Conservation (phyloP, 495 filamentous ascomycete genomes). For the Lindgomyces ingoldianus region DNA sequence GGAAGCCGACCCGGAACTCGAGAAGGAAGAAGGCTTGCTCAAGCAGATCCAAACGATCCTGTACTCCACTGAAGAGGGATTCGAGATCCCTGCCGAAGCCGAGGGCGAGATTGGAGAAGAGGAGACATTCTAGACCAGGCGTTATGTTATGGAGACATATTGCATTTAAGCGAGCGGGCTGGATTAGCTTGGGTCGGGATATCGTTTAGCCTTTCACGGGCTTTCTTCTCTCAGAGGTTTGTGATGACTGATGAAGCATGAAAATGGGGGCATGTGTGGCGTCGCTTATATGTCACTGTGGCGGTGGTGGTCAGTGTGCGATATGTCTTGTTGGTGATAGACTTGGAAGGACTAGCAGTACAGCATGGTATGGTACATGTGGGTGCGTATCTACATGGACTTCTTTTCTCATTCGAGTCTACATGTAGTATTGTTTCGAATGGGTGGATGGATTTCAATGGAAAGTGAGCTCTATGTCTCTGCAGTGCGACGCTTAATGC, state of each 20-base stretch:
- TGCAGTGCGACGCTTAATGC: too few species aligned
- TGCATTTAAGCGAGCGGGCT: constrained; percentile 15
- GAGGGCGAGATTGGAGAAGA: constrained; percentile 60
- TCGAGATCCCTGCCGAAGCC: constrained; percentile 75
- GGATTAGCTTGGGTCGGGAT: constrained; percentile 6
- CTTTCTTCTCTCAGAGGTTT: not conserved
- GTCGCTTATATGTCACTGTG: constrained; percentile 3
- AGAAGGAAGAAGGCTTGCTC: constrained; percentile 87
- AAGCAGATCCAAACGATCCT: constrained; percentile 94
- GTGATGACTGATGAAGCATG: constrained; percentile 22
- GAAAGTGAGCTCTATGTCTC: too few species aligned
- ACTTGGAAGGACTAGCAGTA: not conserved
- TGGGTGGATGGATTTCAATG: too few species aligned
- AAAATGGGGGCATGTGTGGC: constrained; percentile 6
- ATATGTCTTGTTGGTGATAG: constrained; percentile 16
- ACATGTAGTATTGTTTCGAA: too few species aligned
- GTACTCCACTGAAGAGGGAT: constrained; percentile 94
- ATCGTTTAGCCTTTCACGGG: constrained; percentile 3
- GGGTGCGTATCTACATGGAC: constrained; percentile 5
- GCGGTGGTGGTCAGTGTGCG: constrained; percentile 4
- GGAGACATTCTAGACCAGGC: constrained; percentile 67
- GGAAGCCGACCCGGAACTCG: constrained; percentile 84
- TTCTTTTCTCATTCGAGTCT: too few species aligned
- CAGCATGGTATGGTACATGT: constrained; percentile 5
- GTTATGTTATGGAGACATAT: constrained; percentile 5